Evolutionary conservation across 371 early-diverging fungal genomes (phyloP).

Genomic region (Rhizopus arrhizus): DNA sequence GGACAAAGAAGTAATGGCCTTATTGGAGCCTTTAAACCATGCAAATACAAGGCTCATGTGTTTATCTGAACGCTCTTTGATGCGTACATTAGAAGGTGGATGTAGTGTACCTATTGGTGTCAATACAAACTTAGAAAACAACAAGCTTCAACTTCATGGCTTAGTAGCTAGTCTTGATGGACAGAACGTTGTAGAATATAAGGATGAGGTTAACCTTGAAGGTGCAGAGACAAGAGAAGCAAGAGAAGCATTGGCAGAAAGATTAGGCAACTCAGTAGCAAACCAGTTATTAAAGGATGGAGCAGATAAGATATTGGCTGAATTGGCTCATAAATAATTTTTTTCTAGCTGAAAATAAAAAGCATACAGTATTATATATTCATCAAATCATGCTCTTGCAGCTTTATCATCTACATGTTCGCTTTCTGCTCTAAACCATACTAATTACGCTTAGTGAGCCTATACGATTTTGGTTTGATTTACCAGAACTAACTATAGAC

Average conservation of each 20-base stretch:
- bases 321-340: constrained; percentile 25
- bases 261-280: constrained; percentile 36
- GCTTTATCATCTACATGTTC: too few relatives aligned
- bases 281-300: constrained; percentile 31
- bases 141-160: constrained; percentile 57
- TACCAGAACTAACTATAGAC: background rate
- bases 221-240: constrained; percentile 34
- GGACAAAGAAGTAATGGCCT: constrained; percentile 53
- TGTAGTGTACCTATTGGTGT: constrained; percentile 97
- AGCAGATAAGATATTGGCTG: constrained; percentile 43
- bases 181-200: constrained; percentile 52
- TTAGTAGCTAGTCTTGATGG: constrained; percentile 77
- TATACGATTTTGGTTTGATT: background rate
- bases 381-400: too few relatives aligned
- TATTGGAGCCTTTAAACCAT: constrained; percentile 71
- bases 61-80: constrained; percentile 84
- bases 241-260: constrained; percentile 29
- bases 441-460: constrained; percentile 15
- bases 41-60: constrained; percentile 69
- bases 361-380: background rate
- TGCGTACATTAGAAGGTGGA: constrained; percentile 92
- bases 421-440: constrained; percentile 13
- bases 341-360: background rate
- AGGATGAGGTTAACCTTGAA: constrained; percentile 42
- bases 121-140: constrained; percentile 56